phyloP scores from a whole-genome alignment of 352 stramenopile genomes.

The Aphanomyces stellatus region DNA sequence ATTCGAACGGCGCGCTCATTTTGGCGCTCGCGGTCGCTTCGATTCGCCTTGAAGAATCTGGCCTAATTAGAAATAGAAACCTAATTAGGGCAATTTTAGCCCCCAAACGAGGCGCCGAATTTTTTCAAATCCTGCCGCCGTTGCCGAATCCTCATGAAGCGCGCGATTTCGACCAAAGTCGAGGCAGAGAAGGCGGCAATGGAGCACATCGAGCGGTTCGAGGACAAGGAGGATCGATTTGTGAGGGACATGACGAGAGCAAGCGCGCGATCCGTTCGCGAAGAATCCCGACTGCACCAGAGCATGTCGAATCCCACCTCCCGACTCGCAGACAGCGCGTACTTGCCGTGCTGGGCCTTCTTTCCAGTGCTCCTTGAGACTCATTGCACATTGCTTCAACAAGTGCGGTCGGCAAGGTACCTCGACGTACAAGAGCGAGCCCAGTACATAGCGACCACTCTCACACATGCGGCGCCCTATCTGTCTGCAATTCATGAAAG shows the following conservation, averaged over 20 bases:
- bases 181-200: background rate
- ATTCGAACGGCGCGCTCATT: background rate
- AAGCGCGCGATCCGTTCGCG: background rate
- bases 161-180: background rate
- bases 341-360: conserved; percentile 5
- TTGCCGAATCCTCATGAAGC: background rate
- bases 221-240: background rate
- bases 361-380: conserved; percentile 5
- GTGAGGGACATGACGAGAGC: background rate
- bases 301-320: background rate
- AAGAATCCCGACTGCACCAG: background rate
- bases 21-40: background rate
- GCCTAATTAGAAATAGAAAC: background rate
- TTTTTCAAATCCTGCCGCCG: background rate
- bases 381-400: background rate
- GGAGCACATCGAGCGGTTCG: background rate
- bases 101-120: no score
- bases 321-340: background rate
- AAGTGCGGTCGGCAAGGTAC: background rate
- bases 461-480: background rate
- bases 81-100: no score
- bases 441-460: background rate
- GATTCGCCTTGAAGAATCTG: background rate
- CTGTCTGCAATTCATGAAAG: background rate
- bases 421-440: background rate